Evolutionary conservation across 129 eudicot genomes (phyloP), one percentile per base, ranked within the genome.

Genomic region (Oenanthe sinensis): DNA sequence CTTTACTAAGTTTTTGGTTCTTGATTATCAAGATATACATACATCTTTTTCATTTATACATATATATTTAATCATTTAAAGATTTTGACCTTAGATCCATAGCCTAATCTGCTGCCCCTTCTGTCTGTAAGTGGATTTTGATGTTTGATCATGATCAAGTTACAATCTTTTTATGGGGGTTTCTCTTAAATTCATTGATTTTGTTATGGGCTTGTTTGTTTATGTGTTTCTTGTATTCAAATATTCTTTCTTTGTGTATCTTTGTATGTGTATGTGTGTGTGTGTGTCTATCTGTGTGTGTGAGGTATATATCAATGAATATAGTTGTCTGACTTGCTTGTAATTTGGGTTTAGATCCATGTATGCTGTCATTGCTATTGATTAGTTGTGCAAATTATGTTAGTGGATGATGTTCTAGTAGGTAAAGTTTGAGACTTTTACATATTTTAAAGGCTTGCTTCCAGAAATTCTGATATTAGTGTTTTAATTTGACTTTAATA

Each of bases 51-150:
- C 2, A 7, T 2, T 62, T 20, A 43, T 1, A 43, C 17, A 54
- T 7, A 22, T 42, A 10, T 36, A 24, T 17, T 45, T 60, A 24
- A 50, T 76, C 55, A 60, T 15, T 76, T 75, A 60, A 81, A 84
- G 81, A 79, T 84, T 75, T 82, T 78, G 82, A 80, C 73, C 67
- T 44, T 85, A 83, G 91, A 87, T 87, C 91, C 78, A 72, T 77
- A 70, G 40, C 43, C 20, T 54, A 74, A 74, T 84, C 87, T 82
- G 82, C 78, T 84, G 71, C 4, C 74, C 74, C 68, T 73, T 78
- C 83, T n/a, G 79, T 77, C 28, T 80, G 88, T 84, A 74, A 43
- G 82, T 39, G 24, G 44, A 12, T 50, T 60, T 60, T 19, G 50
- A 79, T 80, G 71, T 79, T 85, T 55, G 62, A 36, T 77, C 22